These are phyloP conservation scores for Rubus idaeus DNA, from an alignment of 306 rosid species.

Conservation along the genomic window DNA sequence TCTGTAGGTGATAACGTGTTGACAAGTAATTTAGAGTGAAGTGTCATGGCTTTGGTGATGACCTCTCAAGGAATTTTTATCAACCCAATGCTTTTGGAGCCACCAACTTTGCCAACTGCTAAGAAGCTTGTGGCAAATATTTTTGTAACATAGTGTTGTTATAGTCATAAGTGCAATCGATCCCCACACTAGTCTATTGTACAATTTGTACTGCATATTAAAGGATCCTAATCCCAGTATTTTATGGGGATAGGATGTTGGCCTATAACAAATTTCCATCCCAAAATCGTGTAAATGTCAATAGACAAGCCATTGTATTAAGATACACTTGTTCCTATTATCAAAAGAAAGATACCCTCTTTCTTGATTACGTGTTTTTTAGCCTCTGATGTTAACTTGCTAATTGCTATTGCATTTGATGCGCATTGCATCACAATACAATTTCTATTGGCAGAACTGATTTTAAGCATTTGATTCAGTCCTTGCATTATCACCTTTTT, in stretches of 20 bases:
- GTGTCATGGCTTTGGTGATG: slow-evolving; percentile 1
- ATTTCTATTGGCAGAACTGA: background rate
- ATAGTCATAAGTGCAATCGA: slow-evolving; percentile 9
- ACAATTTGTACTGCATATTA: background rate
- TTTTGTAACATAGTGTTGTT: slow-evolving; percentile 28
- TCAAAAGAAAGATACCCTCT: background rate
- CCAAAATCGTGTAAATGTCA: slow-evolving; percentile 29
- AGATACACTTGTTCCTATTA: background rate
- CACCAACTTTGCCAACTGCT: slow-evolving; percentile 1
- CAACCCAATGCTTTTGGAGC: slow-evolving; percentile 27
- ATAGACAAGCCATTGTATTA: background rate
- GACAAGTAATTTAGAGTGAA: background rate
- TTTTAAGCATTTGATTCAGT: too few species aligned
- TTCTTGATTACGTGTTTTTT: background rate
- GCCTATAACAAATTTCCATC: slow-evolving; percentile 12
- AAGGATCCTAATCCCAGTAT: slow-evolving; percentile 41
- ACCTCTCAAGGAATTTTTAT: background rate
- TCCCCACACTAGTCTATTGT: too few species aligned
- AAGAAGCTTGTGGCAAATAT: too few species aligned
- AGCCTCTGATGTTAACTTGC: too few species aligned
- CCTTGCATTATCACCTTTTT: too few species aligned
- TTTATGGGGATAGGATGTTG: background rate
- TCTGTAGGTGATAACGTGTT: slow-evolving; percentile 3
- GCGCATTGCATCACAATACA: background rate
- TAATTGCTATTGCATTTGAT: background rate